These are phyloP conservation scores for Eutypella sp. DNA, from an alignment of 2,329 filamentous ascomycete species.

Conservation along the genomic window DNA sequence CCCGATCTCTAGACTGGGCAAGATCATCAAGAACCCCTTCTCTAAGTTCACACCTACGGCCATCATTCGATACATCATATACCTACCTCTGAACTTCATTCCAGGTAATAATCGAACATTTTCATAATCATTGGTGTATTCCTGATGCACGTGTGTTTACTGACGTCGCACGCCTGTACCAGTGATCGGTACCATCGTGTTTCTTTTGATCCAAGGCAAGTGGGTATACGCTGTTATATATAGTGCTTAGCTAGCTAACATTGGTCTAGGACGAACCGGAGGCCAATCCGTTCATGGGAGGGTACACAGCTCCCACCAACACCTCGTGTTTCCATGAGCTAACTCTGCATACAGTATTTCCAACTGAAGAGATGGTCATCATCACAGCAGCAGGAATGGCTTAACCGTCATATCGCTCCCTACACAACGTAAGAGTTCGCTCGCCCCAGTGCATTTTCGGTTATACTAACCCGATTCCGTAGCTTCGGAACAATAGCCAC, in stretches of 20 bases:
- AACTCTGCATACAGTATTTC: conserved; percentile 66
- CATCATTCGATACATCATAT: conserved; percentile 74
- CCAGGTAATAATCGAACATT: conserved; percentile 41
- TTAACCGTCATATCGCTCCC: conserved; percentile 64
- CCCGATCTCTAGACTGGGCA: conserved; percentile 53
- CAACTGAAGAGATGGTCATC: conserved; percentile 80
- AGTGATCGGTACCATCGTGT: conserved; percentile 77
- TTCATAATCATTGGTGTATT: too few relatives aligned
- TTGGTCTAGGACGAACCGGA: conserved; percentile 37
- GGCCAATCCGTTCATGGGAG: conserved; percentile 48
- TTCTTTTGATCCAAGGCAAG: conserved; percentile 70
- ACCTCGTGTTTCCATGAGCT: conserved; percentile 30
- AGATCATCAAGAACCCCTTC: conserved; percentile 53
- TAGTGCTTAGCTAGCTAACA: conserved; percentile 7
- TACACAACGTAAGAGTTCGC: conserved; percentile 68
- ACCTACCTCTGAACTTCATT: conserved; percentile 88
- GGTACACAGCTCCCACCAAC: conserved; percentile 33
- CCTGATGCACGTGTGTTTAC: too few relatives aligned
- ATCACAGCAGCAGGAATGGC: conserved; percentile 60
- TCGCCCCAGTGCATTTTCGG: conserved; percentile 8
- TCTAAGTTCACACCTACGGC: conserved; percentile 54
- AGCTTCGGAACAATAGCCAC: conserved; percentile 74
- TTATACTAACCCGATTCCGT: conserved; percentile 3
- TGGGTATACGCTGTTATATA: neutral
- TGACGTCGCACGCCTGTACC: neutral